Base-by-base conservation (phyloP, 257 asterid species). In the Osmanthus fragrans region DNA sequence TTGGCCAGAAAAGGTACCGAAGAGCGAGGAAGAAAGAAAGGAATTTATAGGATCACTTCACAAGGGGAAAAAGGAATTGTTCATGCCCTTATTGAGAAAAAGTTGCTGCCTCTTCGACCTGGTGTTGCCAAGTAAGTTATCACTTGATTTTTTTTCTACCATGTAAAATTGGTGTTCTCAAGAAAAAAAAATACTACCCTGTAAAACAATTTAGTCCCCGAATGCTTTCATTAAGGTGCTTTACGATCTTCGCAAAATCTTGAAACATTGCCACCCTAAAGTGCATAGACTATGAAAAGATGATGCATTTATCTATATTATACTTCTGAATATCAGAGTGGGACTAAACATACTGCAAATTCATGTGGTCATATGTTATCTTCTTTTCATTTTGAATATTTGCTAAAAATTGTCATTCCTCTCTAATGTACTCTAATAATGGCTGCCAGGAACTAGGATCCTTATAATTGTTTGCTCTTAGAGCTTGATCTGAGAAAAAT, bases 1-100 rank as follows among this genome's bases (percentile, higher is more conserved):
- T n/a, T n/a, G n/a, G n/a, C n/a, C 97, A 18, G 97, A 92, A 21
- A 92, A 91, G 47, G 97, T 97, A 11, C 99, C 99, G 12, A 92
- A 87, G 79, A 77, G 86, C n/a, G 96, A 95, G 16, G 90, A 83
- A 77, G 97, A 91, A 82, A 85, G 98, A 85, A 95, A 92, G 85
- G 82, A 80, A 21, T 95, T 92, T 83, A 84, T 94, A 73, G 97
- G 94, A 72, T 84, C 95, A 7, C 99, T 94, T 85, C 99, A 94
- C 88, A 91, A 92, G 83, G 87, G 95, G 68, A 92, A 94, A 84
- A 92, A 97, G 0, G 95, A 92, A 63, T 86, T 94, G 73, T 94
- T 92, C 79, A 92, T 94, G 94, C 66, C 21, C 97, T 94, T 67
- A 94, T 94, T 30, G 97, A 94, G 92, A 92, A 91, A 74, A 94